Base-by-base conservation (phyloP, 2,329 filamentous ascomycete genomes). In the Diaporthe sp. region DNA sequence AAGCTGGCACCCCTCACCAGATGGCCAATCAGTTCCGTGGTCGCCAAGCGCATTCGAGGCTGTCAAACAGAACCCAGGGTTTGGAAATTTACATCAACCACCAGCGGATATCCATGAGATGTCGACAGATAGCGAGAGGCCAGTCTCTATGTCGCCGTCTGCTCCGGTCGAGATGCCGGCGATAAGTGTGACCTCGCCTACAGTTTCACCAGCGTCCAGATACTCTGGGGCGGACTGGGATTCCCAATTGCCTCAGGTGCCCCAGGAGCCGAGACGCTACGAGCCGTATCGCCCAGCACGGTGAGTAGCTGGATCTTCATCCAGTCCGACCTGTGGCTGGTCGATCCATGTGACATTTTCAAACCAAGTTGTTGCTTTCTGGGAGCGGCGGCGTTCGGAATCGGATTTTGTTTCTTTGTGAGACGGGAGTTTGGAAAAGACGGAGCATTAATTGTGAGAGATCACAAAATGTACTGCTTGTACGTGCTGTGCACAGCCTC, bases 101-200 rank as follows among this genome's bases (percentile, higher is more conserved):
- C 76, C 79, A 68, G 61, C 79, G 17, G 77, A 77, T 37, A 72
- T 78, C 1, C 74, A 58, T 17, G 79, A 80, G 63, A 75, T 78
- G 68, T 34, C 67, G 17, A 76, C 61, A 44, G 61, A 73, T 28
- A n/a, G 67, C 22, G 71, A 67, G 22, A 31, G 67, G 17, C 67
- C 63, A 17, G 8, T 61, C 22, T 49, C 67, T 28, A 17, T 53
- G 37, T 53, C 53, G 20, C 72, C 28, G 9, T 75, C 76, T 22
- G 77, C 73, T 44, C 78, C 79, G 1, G 79, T 77, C 15, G 82
- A 83, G 77, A 81, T 83, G 79, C 80, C 80, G 0, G 78, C 78
- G 12, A 76, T 77, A 17, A 77, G 79, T 1, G 70, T 79, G 5
- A 75, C 49, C 44, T 68, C 73, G 25, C 73, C 72, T 31, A 61